Base-by-base conservation (phyloP, 768 basidiomycete genomes). In the Lactarius psammicola region DNA sequence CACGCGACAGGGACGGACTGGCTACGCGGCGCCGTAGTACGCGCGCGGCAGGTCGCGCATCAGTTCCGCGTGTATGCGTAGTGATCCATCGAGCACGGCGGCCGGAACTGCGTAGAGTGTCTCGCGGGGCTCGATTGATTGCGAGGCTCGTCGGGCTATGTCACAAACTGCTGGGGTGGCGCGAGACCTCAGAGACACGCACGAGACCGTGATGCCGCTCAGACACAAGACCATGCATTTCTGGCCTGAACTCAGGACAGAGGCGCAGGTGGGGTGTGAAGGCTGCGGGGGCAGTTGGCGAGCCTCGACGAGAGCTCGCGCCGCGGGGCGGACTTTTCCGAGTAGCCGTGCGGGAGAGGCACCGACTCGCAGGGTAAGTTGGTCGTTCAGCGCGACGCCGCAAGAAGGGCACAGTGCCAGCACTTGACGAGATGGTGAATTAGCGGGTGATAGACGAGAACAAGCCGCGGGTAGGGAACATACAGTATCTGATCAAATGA, bases 401-500 rank as follows among this genome's bases (percentile, higher is more conserved):
- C 92, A 93, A 95, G 76, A 90, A 94, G 0, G 94, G 80, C 89
- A 90, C n/a, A 95, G 78, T 0, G 82, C 90, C 4, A 94, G 80
- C 2, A 90, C 84, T 0, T 92, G 13, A 5, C 20, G 10, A 18
- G 34, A 5, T 60, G 42, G 57, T 0, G 36, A 38, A 17, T 38
- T 17, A 15, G 36, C 2, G 34, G 11, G n/a, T n/a, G n/a, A 1
- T 10, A 36, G 34, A 36, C 2, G 33, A 34, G 23, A 57, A 15
- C 64, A 64, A 2, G 9, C 1, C 11, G 36, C 13, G 13, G 36
- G 36, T 36, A 51, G 38, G 13, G 23, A 20, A 68, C 81, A 67
- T 58, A 86, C n/a, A n/a, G n/a, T n/a, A n/a, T 92, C 92, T 87
- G 65, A 94, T 88, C 91, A n/a, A n/a, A 94, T 94, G 34, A n/a